Conservation (phyloP, 1,284 basidiomycete genomes). For the Schizophyllum commune region DNA sequence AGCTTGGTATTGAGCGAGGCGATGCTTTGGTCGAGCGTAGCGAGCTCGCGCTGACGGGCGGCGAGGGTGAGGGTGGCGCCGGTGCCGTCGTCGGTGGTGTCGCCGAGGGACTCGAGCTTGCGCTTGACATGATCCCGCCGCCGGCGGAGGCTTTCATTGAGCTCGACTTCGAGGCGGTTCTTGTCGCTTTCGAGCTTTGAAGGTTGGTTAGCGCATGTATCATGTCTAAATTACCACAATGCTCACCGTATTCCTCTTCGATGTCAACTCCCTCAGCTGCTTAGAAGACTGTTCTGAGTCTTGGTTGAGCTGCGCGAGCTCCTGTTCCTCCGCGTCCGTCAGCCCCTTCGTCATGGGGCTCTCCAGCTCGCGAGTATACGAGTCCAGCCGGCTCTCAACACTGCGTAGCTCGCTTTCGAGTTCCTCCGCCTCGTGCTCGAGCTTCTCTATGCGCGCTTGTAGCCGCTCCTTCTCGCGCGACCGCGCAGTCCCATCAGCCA, state of each 20-base stretch:
- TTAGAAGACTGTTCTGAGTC: conserved; percentile 74
- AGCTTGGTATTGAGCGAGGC: conserved; percentile 60
- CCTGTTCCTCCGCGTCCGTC: conserved; percentile 62
- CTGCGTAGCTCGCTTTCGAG: conserved; percentile 63
- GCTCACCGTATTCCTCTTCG: conserved; percentile 66
- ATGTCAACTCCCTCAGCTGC: conserved; percentile 61
- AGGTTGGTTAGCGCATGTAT: conserved; percentile 5
- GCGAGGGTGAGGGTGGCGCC: conserved; percentile 62
- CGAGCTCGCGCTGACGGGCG: conserved; percentile 60
- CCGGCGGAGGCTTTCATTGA: conserved; percentile 82
- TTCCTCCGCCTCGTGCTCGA: conserved; percentile 67
- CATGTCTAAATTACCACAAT: neutral
- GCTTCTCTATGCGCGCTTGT: conserved; percentile 50
- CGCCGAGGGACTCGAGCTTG: conserved; percentile 72
- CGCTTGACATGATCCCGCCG: conserved; percentile 70
- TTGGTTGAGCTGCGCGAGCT: conserved; percentile 66
- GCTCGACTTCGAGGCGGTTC: conserved; percentile 84
- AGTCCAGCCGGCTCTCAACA: conserved; percentile 51
- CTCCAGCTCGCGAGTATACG: conserved; percentile 66
- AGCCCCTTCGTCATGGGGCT: conserved; percentile 74
- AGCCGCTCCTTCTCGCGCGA: conserved; percentile 69
- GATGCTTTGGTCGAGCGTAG: conserved; percentile 59
- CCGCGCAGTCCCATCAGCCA: conserved; percentile 56
- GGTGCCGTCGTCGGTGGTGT: conserved; percentile 51
- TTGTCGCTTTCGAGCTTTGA: conserved; percentile 70